These are phyloP conservation scores for Tulasnella calospora DNA, from an alignment of 768 basidiomycete species.

Conservation along the genomic window DNA sequence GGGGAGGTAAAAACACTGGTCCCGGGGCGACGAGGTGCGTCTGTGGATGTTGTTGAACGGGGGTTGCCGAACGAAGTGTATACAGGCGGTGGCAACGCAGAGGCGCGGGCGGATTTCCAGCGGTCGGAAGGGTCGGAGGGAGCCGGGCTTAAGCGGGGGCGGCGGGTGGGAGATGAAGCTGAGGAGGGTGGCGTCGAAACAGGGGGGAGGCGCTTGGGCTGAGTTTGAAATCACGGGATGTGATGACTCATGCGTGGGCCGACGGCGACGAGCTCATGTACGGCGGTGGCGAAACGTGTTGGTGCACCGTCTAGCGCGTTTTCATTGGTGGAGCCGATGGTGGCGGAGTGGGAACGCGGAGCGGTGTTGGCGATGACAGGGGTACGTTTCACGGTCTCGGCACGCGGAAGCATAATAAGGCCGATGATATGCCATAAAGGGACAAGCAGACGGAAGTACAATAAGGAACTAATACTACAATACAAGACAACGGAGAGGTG, in stretches of 20 bases:
- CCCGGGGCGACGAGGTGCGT: not conserved
- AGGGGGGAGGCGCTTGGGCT: not conserved
- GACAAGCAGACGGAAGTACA: slow-evolving; percentile 6
- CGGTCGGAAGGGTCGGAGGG: not conserved
- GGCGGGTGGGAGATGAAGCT: not conserved
- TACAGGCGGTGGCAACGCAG: not conserved
- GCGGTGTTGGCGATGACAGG: not conserved
- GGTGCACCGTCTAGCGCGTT: not conserved
- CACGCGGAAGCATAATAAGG: not conserved
- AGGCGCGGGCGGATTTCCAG: not conserved
- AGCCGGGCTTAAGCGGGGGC: not conserved
- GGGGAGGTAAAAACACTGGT: not conserved
- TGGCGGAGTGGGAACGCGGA: not conserved
- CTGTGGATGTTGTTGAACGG: not conserved
- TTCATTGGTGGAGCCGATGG: not conserved
- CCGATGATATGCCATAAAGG: slow-evolving; percentile 4
- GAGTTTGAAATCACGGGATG: not conserved
- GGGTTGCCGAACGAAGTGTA: not conserved
- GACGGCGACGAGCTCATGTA: not conserved
- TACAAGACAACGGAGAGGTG: slow-evolving; percentile 6
- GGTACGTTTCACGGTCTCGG: not conserved
- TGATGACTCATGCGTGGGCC: not conserved
- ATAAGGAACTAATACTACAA: not conserved
- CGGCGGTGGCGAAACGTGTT: not conserved
- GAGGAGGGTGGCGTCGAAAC: not conserved